These are phyloP conservation scores for Chiua virens DNA, from an alignment of 768 basidiomycete genomes.

Conservation along the genomic window DNA sequence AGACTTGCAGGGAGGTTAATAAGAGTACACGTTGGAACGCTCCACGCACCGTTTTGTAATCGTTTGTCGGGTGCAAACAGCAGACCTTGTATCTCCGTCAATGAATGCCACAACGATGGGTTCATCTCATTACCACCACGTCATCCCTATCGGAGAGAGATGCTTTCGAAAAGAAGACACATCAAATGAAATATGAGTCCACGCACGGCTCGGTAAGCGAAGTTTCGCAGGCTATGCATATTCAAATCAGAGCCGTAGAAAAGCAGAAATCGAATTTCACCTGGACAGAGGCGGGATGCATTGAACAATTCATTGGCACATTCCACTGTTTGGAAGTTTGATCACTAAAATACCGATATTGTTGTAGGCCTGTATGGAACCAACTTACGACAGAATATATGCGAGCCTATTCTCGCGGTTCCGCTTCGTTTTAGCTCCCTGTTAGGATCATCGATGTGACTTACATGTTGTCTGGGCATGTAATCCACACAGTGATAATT, in stretches of 20 bases:
- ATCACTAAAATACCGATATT: not conserved
- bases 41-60: constrained; percentile 83
- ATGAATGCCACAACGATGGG: not conserved
- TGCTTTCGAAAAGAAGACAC: not conserved
- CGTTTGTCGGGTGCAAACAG: constrained; percentile 82
- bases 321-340: constrained; percentile 49
- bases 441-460: constrained; percentile 14
- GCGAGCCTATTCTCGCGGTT: constrained; percentile 55
- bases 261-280: constrained; percentile 32
- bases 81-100: constrained; percentile 52
- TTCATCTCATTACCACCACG: constrained; percentile 48
- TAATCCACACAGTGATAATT: no score
- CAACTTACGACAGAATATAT: constrained; percentile 76
- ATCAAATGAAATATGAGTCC: not conserved
- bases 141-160: constrained; percentile 39
- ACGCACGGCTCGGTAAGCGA: constrained; percentile 74
- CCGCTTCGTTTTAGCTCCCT: not conserved
- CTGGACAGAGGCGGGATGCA: constrained; percentile 75
- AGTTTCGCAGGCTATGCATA: constrained; percentile 72
- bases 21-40: not conserved
- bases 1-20: constrained; percentile 48
- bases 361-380: not conserved
- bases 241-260: constrained; percentile 3
- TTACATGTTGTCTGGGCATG: constrained; percentile 58
- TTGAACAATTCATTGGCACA: constrained; percentile 87